Evolutionary conservation across 352 stramenopile genomes (phyloP).

Genomic region (Phytopythium chamaehyphon): DNA sequence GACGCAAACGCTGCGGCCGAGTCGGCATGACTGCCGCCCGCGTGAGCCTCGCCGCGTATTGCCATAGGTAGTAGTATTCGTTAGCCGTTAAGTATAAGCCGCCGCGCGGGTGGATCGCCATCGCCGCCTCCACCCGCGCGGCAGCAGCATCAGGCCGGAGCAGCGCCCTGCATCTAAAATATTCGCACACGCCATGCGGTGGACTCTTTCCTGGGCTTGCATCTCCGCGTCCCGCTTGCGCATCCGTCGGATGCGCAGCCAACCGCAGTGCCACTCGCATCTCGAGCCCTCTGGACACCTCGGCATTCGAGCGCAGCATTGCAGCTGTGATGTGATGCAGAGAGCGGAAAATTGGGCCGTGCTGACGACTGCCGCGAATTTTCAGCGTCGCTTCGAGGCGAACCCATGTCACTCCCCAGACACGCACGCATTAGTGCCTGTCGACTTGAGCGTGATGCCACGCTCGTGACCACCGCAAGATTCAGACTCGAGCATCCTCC

Average conservation of each 20-base stretch:
- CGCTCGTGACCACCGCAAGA: neutral
- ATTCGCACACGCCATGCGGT: too few relatives aligned
- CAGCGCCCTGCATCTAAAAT: too few relatives aligned
- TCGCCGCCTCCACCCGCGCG: neutral
- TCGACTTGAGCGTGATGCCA: neutral
- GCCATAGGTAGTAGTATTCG: too few relatives aligned
- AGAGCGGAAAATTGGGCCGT: neutral
- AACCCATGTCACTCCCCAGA: too few relatives aligned
- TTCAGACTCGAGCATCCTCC: conserved; percentile 6
- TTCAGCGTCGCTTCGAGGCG: neutral
- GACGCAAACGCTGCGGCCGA: neutral
- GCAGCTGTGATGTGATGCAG: neutral
- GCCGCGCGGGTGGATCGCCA: conserved; percentile 8
- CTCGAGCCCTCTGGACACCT: too few relatives aligned
- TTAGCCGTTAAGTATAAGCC: conserved; percentile 6
- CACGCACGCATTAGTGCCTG: too few relatives aligned
- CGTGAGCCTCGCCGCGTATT: neutral
- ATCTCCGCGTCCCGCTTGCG: too few relatives aligned
- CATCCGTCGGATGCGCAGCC: too few relatives aligned
- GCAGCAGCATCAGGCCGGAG: conserved; percentile 7
- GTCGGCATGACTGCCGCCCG: neutral
- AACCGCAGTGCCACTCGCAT: too few relatives aligned
- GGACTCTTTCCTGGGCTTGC: too few relatives aligned
- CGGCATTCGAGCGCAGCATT: too few relatives aligned
- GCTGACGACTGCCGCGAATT: neutral